Evolutionary conservation across 108 stramenopile genomes (phyloP), one percentile per base, ranked within the genome.

Genomic region (Asterionellopsis glacialis): DNA sequence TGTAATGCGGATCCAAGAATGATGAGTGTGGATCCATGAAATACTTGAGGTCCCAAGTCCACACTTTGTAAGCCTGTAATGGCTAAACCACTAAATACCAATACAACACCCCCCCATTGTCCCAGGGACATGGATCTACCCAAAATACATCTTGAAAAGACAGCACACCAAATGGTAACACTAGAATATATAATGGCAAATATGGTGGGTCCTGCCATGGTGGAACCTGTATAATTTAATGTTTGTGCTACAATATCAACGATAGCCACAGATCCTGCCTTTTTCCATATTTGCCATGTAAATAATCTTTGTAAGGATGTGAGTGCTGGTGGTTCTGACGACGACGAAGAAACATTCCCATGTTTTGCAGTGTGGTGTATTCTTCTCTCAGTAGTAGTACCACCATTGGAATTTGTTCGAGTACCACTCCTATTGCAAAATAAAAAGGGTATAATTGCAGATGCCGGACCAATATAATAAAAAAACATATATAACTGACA

Each of bases 401-500:
- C n/a, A n/a, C n/a, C n/a, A n/a, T 33, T 33, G 33, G 33, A 2
- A 33, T 33, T 33, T 33, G 5, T 7, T 33, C 33, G 28, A 45
- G 28, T 7, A 12, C 47, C 45, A 13, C 18, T 24, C 0, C 41
- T 24, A 11, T n/a, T n/a, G n/a, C 61, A 25, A 11, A 63, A 18
- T 33, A 33, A 33, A 27, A 55, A 58, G 16, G 60, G 58, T 10
- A 75, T 14, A 26, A 45, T 40, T 9, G 68, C 19, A 24, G 45
- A 28, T 16, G 82, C 74, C 5, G 84, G 84, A 39, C 84, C 84
- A 11, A 82, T 51, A 55, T 86, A 90, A 55, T 84, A 86, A 63
- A 86, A 84, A 18, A 85, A 56, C 87, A 91, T 87, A 66, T 88
- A 91, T 11, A 88, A 51, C 54, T 91, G 90, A 51, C 76, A 73